These are phyloP conservation scores for Candida sanyaensis DNA, from an alignment of 1,139 yeast genomes.

Conservation along the genomic window DNA sequence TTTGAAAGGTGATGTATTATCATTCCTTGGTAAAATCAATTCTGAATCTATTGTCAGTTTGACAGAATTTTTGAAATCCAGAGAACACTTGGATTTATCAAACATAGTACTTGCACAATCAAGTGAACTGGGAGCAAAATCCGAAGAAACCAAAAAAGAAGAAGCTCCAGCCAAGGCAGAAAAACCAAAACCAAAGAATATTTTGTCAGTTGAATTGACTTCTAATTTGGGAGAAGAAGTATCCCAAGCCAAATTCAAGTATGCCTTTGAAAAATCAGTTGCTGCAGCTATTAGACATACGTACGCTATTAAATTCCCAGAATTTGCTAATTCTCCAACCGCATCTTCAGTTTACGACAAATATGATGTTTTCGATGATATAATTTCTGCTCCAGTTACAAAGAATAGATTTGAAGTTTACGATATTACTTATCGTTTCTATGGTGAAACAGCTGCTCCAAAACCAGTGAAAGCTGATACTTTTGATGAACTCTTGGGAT, in stretches of 20 bases:
- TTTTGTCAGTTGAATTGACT: constrained; percentile 27
- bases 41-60: constrained; percentile 51
- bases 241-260: constrained; percentile 29
- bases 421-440: constrained; percentile 31
- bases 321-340: constrained; percentile 48
- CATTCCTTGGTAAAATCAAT: constrained; percentile 73
- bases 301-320: constrained; percentile 46
- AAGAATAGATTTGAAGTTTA: constrained; percentile 56
- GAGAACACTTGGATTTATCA: constrained; percentile 73
- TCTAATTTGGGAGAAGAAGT: constrained; percentile 29
- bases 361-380: constrained; percentile 67
- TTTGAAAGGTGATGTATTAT: constrained; percentile 88
- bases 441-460: constrained; percentile 13
- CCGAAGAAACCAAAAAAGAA: constrained; percentile 13
- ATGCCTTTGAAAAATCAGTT: constrained; percentile 33
- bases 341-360: constrained; percentile 22
- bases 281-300: constrained; percentile 35
- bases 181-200: constrained; percentile 30
- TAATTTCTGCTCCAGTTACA: constrained; percentile 59
- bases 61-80: constrained; percentile 56
- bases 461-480: constrained; percentile 18
- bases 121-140: constrained; percentile 7
- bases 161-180: constrained; percentile 10
- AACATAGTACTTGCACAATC: constrained; percentile 56
- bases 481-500: constrained; percentile 52